Conservation (phyloP, 148 eudicot species). For the Fagopyrum homotropicum region DNA sequence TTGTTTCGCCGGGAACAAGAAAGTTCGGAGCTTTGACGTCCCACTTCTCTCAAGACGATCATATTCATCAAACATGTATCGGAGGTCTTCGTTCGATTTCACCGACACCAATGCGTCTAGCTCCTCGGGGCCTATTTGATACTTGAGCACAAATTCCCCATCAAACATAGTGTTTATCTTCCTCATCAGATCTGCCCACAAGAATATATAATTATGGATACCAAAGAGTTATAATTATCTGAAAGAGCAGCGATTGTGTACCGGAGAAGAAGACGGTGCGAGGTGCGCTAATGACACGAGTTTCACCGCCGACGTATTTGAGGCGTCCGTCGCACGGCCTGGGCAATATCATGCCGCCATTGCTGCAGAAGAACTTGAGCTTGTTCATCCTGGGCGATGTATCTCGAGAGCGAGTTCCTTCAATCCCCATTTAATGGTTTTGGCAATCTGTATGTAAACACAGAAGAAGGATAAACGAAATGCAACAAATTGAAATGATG, state of each 20-base stretch:
- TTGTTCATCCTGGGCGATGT: conserved; percentile 9
- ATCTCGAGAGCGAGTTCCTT: not conserved
- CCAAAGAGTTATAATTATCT: not conserved
- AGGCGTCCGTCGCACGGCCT: conserved; percentile 55
- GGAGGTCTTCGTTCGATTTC: conserved; percentile 63
- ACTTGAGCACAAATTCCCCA: conserved; percentile 54
- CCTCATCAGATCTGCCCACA: conserved; percentile 52
- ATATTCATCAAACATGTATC: conserved; percentile 55
- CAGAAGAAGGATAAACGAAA: not conserved
- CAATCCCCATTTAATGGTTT: not conserved
- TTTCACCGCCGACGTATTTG: conserved; percentile 76
- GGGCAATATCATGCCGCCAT: conserved; percentile 72
- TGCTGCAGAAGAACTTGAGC: conserved; percentile 64
- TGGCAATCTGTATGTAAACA: not conserved
- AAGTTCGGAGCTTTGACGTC: conserved; percentile 45
- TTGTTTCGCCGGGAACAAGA: conserved; percentile 37
- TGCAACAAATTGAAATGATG: not conserved
- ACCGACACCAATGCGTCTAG: conserved; percentile 64
- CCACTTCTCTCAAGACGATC: conserved; percentile 37
- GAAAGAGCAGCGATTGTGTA: not conserved
- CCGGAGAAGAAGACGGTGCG: conserved; percentile 40
- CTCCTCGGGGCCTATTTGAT: conserved; percentile 55
- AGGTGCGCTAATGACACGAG: conserved; percentile 54
- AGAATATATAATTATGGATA: not conserved
- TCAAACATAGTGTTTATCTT: conserved; percentile 42